Evolutionary conservation across 1,284 basidiomycete species (phyloP), one percentile per base, ranked within the genome.

Genomic region (Prillingera fragicola): DNA sequence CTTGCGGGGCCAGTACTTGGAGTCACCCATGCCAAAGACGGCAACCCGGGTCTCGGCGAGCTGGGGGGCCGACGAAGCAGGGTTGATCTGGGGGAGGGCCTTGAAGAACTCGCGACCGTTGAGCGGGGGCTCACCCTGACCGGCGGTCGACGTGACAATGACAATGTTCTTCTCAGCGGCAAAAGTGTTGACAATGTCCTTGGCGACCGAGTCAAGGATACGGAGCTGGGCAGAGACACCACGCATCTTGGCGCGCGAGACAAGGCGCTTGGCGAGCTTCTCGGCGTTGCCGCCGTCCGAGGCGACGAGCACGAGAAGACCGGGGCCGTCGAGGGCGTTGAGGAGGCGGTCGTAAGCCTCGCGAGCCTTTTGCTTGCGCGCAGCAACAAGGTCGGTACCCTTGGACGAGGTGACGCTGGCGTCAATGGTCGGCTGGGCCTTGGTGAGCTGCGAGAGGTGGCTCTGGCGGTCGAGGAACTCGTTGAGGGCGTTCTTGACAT

Each of bases 1-100:
- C 19, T 88, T 79, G 38, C 95, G 81, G 15, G 95, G 95, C 94
- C 94, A 99, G 75, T 99, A 99, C 74, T 96, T 92, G 66, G 86
- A 92, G 73, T 99, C 94, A 55, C 94, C 94, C 83, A 99, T 86
- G 41, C 78, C 92, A 59, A 98, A 96, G 44, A 98, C 90, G 45
- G 84, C 73, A 66, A 81, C 87, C 60, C 80, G 82, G 54, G 91
- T 73, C 49, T 81, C 81, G 44, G 60, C 62, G 32, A 70, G 73
- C 41, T 54, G 52, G 19, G 38, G 42, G 22, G 54, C 52, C 29
- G 55, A 44, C 8, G 77, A 74, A 15, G 77, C 69, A 0, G 76
- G 77, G 38, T 51, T 45, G 24, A 83, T 78, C 37, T 82, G 82
- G 62, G 84, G 84, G 52, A 92, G 59, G 3, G 86, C 79, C 75